phyloP scores from a whole-genome alignment of 2,329 filamentous ascomycete genomes.

The Rhynchosporium agropyri region DNA sequence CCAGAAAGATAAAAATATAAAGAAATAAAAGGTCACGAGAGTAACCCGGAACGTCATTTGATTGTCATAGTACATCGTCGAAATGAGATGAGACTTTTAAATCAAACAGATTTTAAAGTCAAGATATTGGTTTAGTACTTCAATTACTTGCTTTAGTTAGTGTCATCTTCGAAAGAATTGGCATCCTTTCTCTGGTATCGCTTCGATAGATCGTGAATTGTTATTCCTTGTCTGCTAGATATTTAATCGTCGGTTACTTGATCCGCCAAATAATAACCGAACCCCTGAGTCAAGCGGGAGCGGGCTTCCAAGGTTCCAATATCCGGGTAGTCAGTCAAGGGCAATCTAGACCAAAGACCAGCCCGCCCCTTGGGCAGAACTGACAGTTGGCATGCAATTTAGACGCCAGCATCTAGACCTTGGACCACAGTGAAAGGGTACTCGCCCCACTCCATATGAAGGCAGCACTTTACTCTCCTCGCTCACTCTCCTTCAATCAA shows the following conservation, averaged over 20 bases:
- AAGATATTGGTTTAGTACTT: no score
- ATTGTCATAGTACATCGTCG: no score
- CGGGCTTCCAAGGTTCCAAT: no score
- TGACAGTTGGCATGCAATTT: constrained; percentile 9
- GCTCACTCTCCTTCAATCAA: neutral
- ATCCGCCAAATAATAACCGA: neutral
- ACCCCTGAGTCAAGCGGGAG: constrained; percentile 2
- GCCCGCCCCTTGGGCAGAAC: constrained; percentile 5
- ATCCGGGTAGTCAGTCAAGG: constrained; percentile 1
- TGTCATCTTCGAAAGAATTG: no score
- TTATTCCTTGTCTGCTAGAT: neutral
- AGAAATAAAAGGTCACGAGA: no score
- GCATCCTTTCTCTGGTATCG: no score
- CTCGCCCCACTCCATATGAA: neutral
- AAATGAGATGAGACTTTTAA: no score
- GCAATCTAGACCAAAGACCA: neutral
- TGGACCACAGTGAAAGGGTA: neutral
- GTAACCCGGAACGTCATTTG: no score
- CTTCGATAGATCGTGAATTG: neutral
- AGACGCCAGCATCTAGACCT: constrained; percentile 9
- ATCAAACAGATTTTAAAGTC: no score
- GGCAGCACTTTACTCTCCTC: neutral
- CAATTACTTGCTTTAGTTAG: no score
- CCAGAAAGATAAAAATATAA: no score
- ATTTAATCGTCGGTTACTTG: neutral